Base-by-base conservation (phyloP, 768 basidiomycete species). In the Lactarius akahatsu region DNA sequence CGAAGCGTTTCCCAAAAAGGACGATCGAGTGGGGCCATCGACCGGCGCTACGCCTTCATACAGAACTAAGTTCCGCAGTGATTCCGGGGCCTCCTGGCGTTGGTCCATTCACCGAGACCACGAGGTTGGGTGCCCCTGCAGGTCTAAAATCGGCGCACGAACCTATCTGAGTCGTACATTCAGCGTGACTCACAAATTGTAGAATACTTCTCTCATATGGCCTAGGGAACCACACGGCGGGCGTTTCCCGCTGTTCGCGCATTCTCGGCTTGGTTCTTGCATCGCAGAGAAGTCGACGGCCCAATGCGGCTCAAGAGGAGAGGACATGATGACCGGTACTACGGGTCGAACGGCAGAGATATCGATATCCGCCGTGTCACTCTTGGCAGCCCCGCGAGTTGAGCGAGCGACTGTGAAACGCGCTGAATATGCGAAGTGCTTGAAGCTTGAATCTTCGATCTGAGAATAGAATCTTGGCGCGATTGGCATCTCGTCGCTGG, bases 401-500 rank as follows among this genome's bases (percentile, higher is more conserved):
- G 23, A 23, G n/a, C 47, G 4, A 16, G 47, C 11, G 4, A 50
- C n/a, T 23, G 47, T 23, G 47, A 50, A 50, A 23, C 4, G 47
- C 23, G n/a, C 23, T 23, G 47, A 23, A 50, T 13, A 50, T 50
- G 47, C 47, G 10, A 10, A 23, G n/a, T 45, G 8, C 43, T 45
- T n/a, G 43, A 10, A 43, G 45, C 45, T 47, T 47, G 45, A n/a
- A 50, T 11, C 47, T 13, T 50, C 47, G 23, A 50, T 50, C 47
- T 50, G 47, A 50, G 11, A 23, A 50, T 50, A 23, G 47, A 50
- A 50, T 50, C 47, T 50, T 50, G 47, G 47, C 47, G n/a, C 47
- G 47, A 50, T 23, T 47, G 10, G n/a, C 20, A n/a, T 23, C 45
- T 47, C 10, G 45, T 50, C 4, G 40, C 16, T 18, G 47, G n/a